Evolutionary conservation across 2,329 filamentous ascomycete genomes (phyloP), one percentile per base, ranked within the genome.

Genomic region (Aspergillus sp.): DNA sequence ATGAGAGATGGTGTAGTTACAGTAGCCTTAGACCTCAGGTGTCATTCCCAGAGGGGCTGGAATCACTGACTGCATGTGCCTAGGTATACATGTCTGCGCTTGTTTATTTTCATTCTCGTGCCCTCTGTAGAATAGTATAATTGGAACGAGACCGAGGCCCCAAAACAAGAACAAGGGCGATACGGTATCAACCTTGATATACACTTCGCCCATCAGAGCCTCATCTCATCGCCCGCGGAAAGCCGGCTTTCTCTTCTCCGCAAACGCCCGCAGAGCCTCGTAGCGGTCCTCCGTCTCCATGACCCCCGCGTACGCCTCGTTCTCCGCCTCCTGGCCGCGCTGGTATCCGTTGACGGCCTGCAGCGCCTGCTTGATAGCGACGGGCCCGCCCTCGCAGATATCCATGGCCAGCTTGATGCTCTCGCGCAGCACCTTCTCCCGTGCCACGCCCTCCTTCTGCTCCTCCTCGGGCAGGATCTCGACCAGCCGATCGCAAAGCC

Each of bases 321-420:
- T 94, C 80, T 97, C 95, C n/a, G 88, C 85, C 70, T 85, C 85
- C 78, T 95, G 90, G 4, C 83, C 85, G 65, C 78, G 70, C 63
- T 80, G 84, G 78, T 73, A 92, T 75, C 84, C 86, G 55, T 85
- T 83, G 2, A 98, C 89, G 1, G 94, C 94, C 75, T 87, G 83
- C 72, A 98, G 80, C 3, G 88, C 94, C 55, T 91, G 89, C 63
- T 89, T 84, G 32, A 96, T 83, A 0, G 93, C 93, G 59, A 96
- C 82, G 0, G 95, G 95, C 0, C 90, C 95, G 29, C 93, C 92
- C 76, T 96, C 89, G 73, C 92, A 96, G 54, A 98, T 96, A 75
- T 92, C 90, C 65, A 84, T 80, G 1, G 94, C 94, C 60, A 98
- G 78, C 65, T 86, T 84, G 42, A 98, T 85, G 14, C 91, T 89